Conservation (phyloP, 2,329 filamentous ascomycete genomes). For the Chalaropsis ovoidea region DNA sequence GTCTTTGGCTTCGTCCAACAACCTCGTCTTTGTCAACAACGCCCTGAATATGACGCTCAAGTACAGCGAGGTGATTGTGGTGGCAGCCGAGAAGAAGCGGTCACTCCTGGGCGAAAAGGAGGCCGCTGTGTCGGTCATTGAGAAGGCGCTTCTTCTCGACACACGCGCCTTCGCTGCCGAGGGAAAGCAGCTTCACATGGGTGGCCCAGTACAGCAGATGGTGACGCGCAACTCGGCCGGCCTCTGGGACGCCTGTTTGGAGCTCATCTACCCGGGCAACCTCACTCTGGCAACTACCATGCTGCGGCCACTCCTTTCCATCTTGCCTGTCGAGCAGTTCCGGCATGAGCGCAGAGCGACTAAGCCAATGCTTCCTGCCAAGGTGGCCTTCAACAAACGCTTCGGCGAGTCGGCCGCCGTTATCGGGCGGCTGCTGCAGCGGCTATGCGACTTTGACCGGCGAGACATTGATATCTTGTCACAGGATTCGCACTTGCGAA, state of each 20-base stretch:
- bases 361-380: constrained; percentile 36
- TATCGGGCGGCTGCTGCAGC: constrained; percentile 65
- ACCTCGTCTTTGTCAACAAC: constrained; percentile 53
- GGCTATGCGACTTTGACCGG: constrained; percentile 64
- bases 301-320: constrained; percentile 56
- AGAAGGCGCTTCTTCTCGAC: constrained; percentile 45
- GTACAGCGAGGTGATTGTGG: constrained; percentile 50
- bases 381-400: constrained; percentile 66
- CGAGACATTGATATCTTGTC: constrained; percentile 61
- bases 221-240: constrained; percentile 59
- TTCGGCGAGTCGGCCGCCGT: constrained; percentile 47
- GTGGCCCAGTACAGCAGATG: constrained; percentile 54
- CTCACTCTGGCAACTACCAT: constrained; percentile 65
- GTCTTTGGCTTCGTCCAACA: constrained; percentile 41
- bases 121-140: constrained; percentile 38
- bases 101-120: constrained; percentile 22
- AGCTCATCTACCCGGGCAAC: constrained; percentile 55
- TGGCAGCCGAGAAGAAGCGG: constrained; percentile 41
- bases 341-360: constrained; percentile 42
- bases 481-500: constrained; percentile 54
- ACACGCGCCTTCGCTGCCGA: constrained; percentile 38
- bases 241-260: constrained; percentile 68
- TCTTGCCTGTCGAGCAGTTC: constrained; percentile 69
- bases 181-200: constrained; percentile 49
- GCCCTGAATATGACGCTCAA: constrained; percentile 56